phyloP scores from a whole-genome alignment of 139 green algal species.

The Chlamydomonas sp. region DNA sequence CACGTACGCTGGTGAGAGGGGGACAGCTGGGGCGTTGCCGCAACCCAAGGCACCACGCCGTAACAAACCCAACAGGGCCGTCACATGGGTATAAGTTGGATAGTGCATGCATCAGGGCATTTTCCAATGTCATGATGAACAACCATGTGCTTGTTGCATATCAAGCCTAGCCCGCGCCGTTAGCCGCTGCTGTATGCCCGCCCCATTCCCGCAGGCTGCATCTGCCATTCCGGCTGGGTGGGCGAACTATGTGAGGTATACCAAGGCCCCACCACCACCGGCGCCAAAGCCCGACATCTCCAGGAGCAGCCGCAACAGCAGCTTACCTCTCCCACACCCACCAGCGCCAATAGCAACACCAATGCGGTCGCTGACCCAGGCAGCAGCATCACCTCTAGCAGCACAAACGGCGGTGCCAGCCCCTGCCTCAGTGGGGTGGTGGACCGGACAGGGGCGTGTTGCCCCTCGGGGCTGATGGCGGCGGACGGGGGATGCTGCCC shows the following conservation, averaged over 20 bases:
- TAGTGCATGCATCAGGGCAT: not conserved
- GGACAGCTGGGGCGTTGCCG: too few species aligned
- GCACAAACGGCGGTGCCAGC: not conserved
- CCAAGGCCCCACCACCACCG: not conserved
- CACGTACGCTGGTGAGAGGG: conserved; percentile 11
- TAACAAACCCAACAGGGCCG: too few species aligned
- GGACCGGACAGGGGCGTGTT: conserved; percentile 36
- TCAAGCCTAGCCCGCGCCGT: not conserved
- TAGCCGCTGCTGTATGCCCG: not conserved
- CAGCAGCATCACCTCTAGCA: not conserved
- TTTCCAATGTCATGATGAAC: not conserved
- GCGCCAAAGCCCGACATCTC: conserved; percentile 9
- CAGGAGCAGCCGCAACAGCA: too few species aligned
- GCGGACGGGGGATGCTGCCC: conserved; percentile 45
- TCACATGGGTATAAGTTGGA: too few species aligned
- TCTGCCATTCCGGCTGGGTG: not conserved
- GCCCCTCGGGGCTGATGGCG: conserved; percentile 26
- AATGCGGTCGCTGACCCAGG: not conserved
- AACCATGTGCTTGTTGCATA: not conserved
- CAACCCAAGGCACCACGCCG: too few species aligned
- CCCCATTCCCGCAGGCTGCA: not conserved
- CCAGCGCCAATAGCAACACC: not conserved
- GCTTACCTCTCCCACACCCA: not conserved
- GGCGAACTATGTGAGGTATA: conserved; percentile 14
- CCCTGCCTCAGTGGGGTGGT: conserved; percentile 44